Conservation (phyloP, 768 basidiomycete genomes). For the Leccinum boreale region DNA sequence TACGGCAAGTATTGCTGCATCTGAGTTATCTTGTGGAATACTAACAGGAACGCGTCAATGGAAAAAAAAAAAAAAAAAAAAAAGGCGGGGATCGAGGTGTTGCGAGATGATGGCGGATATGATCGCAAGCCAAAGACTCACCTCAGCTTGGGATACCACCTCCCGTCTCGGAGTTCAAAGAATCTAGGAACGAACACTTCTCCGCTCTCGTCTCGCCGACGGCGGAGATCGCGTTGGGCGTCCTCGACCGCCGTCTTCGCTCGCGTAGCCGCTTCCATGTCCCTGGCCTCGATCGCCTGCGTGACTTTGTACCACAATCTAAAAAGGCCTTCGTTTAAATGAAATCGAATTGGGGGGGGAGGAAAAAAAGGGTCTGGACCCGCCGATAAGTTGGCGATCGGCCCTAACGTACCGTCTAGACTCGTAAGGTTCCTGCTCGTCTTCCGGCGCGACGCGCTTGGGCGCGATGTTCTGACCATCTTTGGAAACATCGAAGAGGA, state of each 20-base stretch:
- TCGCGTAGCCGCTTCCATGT: constrained; percentile 92
- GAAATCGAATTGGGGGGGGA: neutral
- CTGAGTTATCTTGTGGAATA: constrained; percentile 60
- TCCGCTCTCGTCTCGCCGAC: constrained; percentile 70
- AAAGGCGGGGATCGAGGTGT: neutral
- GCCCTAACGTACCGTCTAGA: constrained; percentile 64
- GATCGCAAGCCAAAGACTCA: constrained; percentile 34
- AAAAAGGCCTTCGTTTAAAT: neutral
- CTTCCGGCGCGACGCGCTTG: constrained; percentile 82
- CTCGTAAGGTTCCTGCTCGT: constrained; percentile 87
- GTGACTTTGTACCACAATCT: constrained; percentile 80
- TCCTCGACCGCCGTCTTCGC: constrained; percentile 92
- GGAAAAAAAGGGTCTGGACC: neutral
- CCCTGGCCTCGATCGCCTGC: constrained; percentile 75
- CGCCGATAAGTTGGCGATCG: neutral
- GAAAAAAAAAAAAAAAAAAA: neutral
- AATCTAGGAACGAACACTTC: constrained; percentile 70
- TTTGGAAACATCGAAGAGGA: constrained; percentile 80
- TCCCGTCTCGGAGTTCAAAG: constrained; percentile 74
- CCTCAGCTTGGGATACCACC: constrained; percentile 81
- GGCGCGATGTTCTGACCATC: constrained; percentile 72
- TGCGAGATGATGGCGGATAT: neutral
- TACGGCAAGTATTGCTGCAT: constrained; percentile 61
- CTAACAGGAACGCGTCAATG: constrained; percentile 36
- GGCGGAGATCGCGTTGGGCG: constrained; percentile 79